A percentile compares a stretch with the other conserved stretches of the same genome.
Conservation (phyloP, 208 protist genomes). For the Trypanosoma avium region DNA sequence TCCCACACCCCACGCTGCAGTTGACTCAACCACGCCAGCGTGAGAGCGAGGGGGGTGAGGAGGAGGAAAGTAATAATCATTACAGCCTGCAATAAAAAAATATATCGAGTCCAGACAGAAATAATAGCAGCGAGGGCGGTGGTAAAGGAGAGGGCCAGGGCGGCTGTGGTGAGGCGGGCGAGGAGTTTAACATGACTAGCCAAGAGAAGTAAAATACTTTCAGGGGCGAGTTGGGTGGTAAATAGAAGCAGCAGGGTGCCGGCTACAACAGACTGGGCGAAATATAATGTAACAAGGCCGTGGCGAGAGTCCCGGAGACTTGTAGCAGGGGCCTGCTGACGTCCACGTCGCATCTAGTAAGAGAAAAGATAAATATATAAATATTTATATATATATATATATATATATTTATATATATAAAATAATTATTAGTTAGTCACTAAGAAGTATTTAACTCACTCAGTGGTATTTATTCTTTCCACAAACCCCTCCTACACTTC, state of each 20-base stretch:
- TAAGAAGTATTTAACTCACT: too few relatives aligned
- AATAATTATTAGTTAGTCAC: too few relatives aligned
- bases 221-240: not conserved
- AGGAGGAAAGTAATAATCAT: not conserved
- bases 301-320: not conserved
- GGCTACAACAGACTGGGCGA: not conserved
- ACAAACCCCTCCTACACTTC: too few relatives aligned
- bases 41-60: not conserved
- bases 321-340: not conserved
- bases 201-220: not conserved
- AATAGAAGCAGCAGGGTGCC: not conserved
- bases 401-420: too few relatives aligned
- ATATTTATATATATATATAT: too few relatives aligned
- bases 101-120: slow-evolving; percentile 6
- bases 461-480: too few relatives aligned
- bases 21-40: not conserved
- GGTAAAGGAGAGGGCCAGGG: too few relatives aligned
- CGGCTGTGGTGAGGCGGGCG: too few relatives aligned
- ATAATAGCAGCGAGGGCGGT: slow-evolving; percentile 2
- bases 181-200: too few relatives aligned
- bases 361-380: not conserved
- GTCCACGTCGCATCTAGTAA: not conserved
- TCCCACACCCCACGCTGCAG: slow-evolving; percentile 1
- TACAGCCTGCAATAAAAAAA: not conserved
- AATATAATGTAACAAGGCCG: not conserved